Evolutionary conservation across 176 grass and related monocot species (phyloP).

Genomic region (Triticum urartu): DNA sequence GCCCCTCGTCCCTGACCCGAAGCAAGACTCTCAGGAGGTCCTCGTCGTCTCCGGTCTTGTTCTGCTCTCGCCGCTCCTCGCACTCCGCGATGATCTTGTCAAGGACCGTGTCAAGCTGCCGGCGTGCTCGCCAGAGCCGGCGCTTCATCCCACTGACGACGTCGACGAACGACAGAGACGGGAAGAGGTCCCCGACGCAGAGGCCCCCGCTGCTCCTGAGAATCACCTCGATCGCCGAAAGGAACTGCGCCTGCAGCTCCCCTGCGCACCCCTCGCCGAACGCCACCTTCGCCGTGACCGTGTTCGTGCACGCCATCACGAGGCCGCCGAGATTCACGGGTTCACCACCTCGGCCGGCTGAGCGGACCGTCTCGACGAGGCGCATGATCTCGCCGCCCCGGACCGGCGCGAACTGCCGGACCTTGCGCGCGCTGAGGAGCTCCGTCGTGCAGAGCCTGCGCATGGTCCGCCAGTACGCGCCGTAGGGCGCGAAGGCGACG

Average conservation of each 20-base stretch:
- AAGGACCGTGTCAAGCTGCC: constrained; percentile 4
- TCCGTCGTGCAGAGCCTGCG: too few relatives aligned
- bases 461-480: too few relatives aligned
- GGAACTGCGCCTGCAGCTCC: neutral
- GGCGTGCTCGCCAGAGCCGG: neutral
- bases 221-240: neutral
- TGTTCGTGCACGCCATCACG: neutral
- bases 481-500: too few relatives aligned
- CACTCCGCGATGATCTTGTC: neutral
- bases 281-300: neutral
- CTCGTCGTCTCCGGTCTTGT: neutral
- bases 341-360: neutral
- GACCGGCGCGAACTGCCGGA: too few relatives aligned
- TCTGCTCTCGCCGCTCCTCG: neutral
- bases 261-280: neutral
- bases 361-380: too few relatives aligned
- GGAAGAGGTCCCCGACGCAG: constrained; percentile 30
- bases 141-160: neutral
- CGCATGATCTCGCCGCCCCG: too few relatives aligned
- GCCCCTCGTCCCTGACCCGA: constrained; percentile 15
- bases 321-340: neutral
- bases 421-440: too few relatives aligned
- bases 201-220: neutral
- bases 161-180: constrained; percentile 28
- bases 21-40: constrained; percentile 35